Evolutionary conservation across 352 stramenopile genomes (phyloP).

Genomic region (Phytophthora sp.): DNA sequence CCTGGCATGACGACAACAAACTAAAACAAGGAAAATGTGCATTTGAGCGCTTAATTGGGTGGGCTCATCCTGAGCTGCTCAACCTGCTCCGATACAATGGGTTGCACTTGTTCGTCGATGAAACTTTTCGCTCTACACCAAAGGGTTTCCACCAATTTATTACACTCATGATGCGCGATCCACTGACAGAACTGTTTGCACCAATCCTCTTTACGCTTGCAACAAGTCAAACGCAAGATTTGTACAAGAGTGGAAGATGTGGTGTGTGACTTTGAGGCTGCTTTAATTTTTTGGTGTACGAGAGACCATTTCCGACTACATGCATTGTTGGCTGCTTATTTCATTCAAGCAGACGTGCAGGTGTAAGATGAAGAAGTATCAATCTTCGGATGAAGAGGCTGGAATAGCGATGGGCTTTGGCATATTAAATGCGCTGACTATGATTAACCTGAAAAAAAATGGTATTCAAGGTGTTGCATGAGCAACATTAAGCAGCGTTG

Average conservation of each 20-base stretch:
- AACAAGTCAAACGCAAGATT: background rate
- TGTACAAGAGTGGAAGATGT: background rate
- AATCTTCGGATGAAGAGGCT: background rate
- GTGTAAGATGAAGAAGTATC: background rate
- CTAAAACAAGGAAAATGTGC: too few relatives aligned
- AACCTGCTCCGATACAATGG: background rate
- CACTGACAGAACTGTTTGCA: background rate
- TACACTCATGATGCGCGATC: background rate
- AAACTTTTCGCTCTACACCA: background rate
- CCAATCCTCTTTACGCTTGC: background rate
- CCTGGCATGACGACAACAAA: too few relatives aligned
- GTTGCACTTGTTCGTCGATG: background rate
- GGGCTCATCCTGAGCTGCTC: background rate
- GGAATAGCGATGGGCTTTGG: background rate
- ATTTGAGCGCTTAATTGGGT: background rate
- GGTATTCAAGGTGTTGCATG: background rate
- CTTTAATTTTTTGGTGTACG: background rate
- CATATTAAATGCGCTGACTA: background rate
- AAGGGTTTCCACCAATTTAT: constrained; percentile 1
- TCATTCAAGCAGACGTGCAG: background rate
- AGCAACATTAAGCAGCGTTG: too few relatives aligned
- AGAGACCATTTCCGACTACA: background rate
- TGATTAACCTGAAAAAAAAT: background rate
- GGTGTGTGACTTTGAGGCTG: background rate
- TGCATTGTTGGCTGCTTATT: background rate